Evolutionary conservation across 805 yeast species (phyloP).

Genomic region (Candida hispaniensis): DNA sequence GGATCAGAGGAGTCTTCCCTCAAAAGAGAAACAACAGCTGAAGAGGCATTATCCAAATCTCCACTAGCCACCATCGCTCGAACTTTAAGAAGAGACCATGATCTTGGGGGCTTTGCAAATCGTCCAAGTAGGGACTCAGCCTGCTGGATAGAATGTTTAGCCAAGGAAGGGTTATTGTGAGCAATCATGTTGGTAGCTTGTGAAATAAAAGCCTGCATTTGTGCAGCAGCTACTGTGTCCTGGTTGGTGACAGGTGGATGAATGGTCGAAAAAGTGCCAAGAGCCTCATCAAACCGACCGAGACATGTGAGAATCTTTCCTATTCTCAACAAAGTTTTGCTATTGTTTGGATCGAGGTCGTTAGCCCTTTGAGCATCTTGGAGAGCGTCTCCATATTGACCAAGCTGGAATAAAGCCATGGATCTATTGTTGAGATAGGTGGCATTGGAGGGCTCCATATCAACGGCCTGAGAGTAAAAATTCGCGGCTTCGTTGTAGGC

Average conservation of each 20-base stretch:
- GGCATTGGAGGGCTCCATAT: constrained; percentile 29
- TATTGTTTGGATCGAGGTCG: constrained; percentile 25
- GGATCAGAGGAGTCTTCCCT: constrained; percentile 31
- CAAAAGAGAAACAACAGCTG: constrained; percentile 29
- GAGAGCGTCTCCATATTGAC: constrained; percentile 28
- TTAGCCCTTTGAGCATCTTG: constrained; percentile 28
- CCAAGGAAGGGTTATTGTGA: constrained; percentile 26
- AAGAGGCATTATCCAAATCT: constrained; percentile 30
- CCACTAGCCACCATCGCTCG: constrained; percentile 25
- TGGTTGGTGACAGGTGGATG: constrained; percentile 20
- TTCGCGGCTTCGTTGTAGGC: constrained; percentile 27
- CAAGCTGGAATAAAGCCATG: constrained; percentile 31
- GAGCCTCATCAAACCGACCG: constrained; percentile 31
- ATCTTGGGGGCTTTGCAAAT: constrained; percentile 28
- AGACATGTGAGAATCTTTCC: constrained; percentile 29
- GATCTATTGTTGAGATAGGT: constrained; percentile 32
- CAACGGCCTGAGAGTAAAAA: constrained; percentile 30
- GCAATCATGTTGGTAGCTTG: constrained; percentile 28
- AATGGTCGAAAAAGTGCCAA: constrained; percentile 23
- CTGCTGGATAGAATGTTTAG: constrained; percentile 29
- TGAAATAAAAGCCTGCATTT: constrained; percentile 30
- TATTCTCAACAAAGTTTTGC: constrained; percentile 30
- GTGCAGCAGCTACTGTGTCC: constrained; percentile 25
- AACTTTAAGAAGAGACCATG: constrained; percentile 30
- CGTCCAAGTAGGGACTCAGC: constrained; percentile 31